phyloP scores from a whole-genome alignment of 116 monocot species.

The Thalassia testudinum region DNA sequence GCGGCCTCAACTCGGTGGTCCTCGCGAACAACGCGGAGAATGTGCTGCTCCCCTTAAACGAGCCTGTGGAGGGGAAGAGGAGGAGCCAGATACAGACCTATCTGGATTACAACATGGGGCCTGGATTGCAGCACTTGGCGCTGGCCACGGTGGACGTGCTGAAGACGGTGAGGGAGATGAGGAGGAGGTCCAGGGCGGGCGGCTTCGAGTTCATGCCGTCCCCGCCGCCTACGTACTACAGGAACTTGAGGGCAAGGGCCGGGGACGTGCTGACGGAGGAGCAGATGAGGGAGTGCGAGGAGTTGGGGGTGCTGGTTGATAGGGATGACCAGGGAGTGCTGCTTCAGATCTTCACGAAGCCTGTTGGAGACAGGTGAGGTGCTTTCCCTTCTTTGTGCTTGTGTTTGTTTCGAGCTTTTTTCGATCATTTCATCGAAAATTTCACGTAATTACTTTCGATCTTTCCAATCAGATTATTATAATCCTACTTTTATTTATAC shows the following conservation, averaged over 20 bases:
- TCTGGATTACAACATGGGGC: constrained; percentile 63
- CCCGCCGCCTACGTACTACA: constrained; percentile 77
- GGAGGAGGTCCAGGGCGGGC: constrained; percentile 18
- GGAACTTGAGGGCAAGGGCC: constrained; percentile 42
- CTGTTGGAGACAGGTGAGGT: constrained; percentile 75
- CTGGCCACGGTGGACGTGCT: constrained; percentile 44
- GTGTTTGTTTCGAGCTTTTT: too few species aligned
- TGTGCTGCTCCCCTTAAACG: constrained; percentile 75
- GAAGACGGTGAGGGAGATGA: constrained; percentile 48
- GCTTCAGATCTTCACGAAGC: constrained; percentile 93
- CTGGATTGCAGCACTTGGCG: constrained; percentile 83
- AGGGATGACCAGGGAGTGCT: constrained; percentile 83
- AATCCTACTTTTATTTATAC: too few species aligned
- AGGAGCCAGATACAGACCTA: constrained; percentile 94
- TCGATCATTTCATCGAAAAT: too few species aligned
- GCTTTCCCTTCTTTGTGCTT: too few species aligned
- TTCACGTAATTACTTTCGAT: too few species aligned
- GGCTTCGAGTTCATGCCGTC: constrained; percentile 85
- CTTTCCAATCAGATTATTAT: too few species aligned
- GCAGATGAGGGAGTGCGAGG: constrained; percentile 78
- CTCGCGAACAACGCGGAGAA: constrained; percentile 80
- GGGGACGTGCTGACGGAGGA: constrained; percentile 66
- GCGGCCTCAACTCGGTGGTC: constrained; percentile 85
- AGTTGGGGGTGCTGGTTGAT: constrained; percentile 78
- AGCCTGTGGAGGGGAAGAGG: constrained; percentile 82